Conservation (phyloP, 2,329 filamentous ascomycete species). For the Penicillium frequentans region DNA sequence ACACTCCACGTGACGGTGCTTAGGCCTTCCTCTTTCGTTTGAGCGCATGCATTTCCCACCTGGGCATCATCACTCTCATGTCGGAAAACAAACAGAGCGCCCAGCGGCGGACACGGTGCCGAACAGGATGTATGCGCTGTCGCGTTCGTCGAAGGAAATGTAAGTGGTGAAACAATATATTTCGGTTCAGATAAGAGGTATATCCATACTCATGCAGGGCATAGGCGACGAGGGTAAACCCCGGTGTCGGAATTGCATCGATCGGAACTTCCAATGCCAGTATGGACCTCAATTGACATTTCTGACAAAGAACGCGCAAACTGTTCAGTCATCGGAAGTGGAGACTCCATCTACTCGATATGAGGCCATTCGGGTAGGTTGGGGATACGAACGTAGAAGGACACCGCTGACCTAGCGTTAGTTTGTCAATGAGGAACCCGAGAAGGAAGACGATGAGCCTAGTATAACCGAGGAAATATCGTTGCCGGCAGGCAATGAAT, state of each 20-base stretch:
- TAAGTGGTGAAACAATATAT: constrained; percentile 22
- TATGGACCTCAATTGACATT: constrained; percentile 52
- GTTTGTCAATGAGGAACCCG: constrained; percentile 29
- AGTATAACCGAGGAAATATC: background rate
- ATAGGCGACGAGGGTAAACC: constrained; percentile 55
- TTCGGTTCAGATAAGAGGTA: background rate
- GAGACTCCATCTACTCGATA: constrained; percentile 12
- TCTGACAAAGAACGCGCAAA: constrained; percentile 51
- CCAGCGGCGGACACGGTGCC: constrained; percentile 20
- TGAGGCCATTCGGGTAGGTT: constrained; percentile 21
- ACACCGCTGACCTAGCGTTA: constrained; percentile 6
- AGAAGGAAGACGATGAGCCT: constrained; percentile 6
- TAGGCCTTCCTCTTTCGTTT: constrained; percentile 18
- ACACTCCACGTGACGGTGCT: constrained; percentile 13
- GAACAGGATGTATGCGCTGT: constrained; percentile 53
- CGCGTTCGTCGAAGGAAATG: constrained; percentile 52
- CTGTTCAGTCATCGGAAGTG: constrained; percentile 27
- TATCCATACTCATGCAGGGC: background rate
- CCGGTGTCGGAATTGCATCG: constrained; percentile 49
- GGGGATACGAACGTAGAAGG: too few relatives aligned
- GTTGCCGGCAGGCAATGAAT: background rate
- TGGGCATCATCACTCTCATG: constrained; percentile 8
- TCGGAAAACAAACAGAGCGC: constrained; percentile 8
- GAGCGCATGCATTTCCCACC: background rate
- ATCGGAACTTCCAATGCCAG: constrained; percentile 49